Evolutionary conservation across 2,329 filamentous ascomycete species (phyloP).

Genomic region (Metarhizium guizhouense): DNA sequence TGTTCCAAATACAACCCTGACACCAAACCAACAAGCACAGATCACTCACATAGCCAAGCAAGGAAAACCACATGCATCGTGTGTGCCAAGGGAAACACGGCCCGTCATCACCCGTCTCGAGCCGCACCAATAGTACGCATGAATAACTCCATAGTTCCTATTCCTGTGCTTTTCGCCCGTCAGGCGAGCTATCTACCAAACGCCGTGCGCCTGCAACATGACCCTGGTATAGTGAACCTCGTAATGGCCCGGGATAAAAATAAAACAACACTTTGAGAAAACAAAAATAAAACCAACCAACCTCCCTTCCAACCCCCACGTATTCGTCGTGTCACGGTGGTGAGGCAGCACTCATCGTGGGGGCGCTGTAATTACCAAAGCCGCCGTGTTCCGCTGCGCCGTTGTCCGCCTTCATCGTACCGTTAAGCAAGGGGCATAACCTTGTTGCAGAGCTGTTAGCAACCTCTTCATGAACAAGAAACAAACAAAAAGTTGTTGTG

Average conservation of each 20-base stretch:
- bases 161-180: neutral
- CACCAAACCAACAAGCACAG: too few species aligned
- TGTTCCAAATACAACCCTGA: too few species aligned
- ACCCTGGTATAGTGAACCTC: neutral
- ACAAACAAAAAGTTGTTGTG: neutral
- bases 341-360: slow-evolving; percentile 23
- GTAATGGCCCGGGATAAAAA: neutral
- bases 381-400: slow-evolving; percentile 46
- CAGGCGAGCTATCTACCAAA: neutral
- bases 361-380: slow-evolving; percentile 46
- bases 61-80: too few species aligned
- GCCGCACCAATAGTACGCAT: neutral
- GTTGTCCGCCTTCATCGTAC: slow-evolving; percentile 59
- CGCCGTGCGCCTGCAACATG: neutral
- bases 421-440: slow-evolving; percentile 78
- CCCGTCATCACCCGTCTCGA: neutral
- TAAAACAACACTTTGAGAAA: neutral
- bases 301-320: neutral
- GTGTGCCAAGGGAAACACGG: too few species aligned
- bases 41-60: too few species aligned
- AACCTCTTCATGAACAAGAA: neutral
- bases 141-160: neutral
- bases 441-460: slow-evolving; percentile 41
- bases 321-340: slow-evolving; percentile 9
- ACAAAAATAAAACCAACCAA: neutral